Conservation (phyloP, 306 rosid species). For the Quercus wislizeni region DNA sequence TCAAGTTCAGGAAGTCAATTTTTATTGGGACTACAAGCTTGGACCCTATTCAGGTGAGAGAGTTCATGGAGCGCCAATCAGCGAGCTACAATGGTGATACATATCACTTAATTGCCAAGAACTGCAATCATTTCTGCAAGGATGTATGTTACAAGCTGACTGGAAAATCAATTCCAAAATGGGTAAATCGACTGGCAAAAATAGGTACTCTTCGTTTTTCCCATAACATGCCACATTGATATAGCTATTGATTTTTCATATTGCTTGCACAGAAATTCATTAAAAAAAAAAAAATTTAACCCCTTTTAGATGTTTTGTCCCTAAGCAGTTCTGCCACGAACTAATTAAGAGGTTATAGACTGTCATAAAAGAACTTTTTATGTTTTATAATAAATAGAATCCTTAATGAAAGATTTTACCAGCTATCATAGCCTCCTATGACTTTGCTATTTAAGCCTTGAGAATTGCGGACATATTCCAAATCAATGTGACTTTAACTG, state of each 20-base stretch:
- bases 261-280: not conserved
- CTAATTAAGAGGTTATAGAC: not conserved
- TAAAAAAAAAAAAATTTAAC: not conserved
- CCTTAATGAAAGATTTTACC: not conserved
- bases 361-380: not conserved
- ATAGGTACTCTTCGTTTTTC: slow-evolving; percentile 63
- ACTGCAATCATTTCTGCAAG: slow-evolving; percentile 97
- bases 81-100: slow-evolving; percentile 80
- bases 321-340: not conserved
- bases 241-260: slow-evolving; percentile 8
- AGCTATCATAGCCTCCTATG: not conserved
- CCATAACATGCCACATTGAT: not conserved
- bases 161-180: slow-evolving; percentile 88
- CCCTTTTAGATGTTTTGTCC: not conserved
- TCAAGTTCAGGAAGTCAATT: slow-evolving; percentile 89
- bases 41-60: slow-evolving; percentile 76
- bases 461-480: not conserved
- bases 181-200: slow-evolving; percentile 94
- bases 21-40: slow-evolving; percentile 82
- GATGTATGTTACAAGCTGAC: slow-evolving; percentile 86
- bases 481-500: not conserved
- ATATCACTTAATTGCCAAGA: slow-evolving; percentile 91
- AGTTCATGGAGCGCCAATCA: slow-evolving; percentile 84
- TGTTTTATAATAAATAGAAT: not conserved
- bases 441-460: not conserved